phyloP scores from a whole-genome alignment of 768 basidiomycete genomes.

The Phlebiopsis flavidoalba region DNA sequence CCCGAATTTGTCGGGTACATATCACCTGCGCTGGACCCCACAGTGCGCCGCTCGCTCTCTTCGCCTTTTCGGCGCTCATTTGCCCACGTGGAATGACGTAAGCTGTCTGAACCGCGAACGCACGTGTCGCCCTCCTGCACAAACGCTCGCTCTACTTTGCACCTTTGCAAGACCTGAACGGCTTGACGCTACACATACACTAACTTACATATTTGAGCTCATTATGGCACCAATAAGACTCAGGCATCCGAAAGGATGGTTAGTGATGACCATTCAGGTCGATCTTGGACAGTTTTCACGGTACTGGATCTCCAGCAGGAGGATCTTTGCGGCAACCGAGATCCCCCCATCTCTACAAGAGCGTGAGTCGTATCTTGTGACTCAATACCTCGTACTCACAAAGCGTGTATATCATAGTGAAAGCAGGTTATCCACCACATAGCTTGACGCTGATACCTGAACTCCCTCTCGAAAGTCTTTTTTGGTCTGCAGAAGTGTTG shows the following conservation, averaged over 20 bases:
- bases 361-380: constrained; percentile 41
- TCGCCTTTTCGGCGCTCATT: background rate
- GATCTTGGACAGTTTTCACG: constrained; percentile 50
- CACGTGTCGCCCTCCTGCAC: background rate
- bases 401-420: constrained; percentile 40
- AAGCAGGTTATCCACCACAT: constrained; percentile 81
- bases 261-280: constrained; percentile 69
- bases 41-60: too few species aligned
- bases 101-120: background rate
- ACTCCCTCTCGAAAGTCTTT: constrained; percentile 70
- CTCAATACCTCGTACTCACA: background rate
- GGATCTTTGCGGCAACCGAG: constrained; percentile 58
- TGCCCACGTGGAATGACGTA: constrained; percentile 2
- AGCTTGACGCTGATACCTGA: constrained; percentile 67
- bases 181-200: background rate
- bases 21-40: background rate
- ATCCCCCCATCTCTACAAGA: constrained; percentile 77
- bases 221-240: constrained; percentile 71
- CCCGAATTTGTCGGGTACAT: background rate
- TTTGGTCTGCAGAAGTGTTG: constrained; percentile 70
- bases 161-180: background rate
- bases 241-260: constrained; percentile 81
- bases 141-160: background rate
- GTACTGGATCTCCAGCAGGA: constrained; percentile 73
- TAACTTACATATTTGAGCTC: background rate